phyloP scores from a whole-genome alignment of 306 rosid genomes.

The Inga laurina region DNA sequence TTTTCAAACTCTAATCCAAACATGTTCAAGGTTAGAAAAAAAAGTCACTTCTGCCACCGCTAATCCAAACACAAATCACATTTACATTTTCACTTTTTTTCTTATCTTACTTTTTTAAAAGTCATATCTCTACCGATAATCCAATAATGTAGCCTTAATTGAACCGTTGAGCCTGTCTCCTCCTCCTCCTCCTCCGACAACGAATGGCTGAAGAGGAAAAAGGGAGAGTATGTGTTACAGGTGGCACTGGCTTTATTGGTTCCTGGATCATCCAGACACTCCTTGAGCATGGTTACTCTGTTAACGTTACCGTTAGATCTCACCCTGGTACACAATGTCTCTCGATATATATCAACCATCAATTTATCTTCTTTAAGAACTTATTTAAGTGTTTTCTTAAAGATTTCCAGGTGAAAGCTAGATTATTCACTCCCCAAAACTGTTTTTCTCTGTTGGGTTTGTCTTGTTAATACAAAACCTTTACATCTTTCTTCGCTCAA shows the following conservation, averaged over 20 bases:
- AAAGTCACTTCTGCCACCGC: no score
- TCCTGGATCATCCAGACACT: constrained; percentile 43
- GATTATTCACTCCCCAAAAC: neutral
- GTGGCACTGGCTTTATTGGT: constrained; percentile 41
- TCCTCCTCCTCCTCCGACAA: no score
- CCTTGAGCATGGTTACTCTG: constrained; percentile 40
- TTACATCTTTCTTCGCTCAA: neutral
- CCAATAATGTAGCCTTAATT: no score
- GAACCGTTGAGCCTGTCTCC: neutral
- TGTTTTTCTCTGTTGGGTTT: neutral
- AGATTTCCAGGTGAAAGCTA: neutral
- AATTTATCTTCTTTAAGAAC: neutral
- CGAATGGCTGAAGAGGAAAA: constrained; percentile 6
- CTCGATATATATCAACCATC: no score
- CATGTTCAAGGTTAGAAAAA: no score
- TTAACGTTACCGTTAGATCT: constrained; percentile 37
- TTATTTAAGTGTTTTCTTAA: neutral
- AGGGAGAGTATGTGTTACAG: constrained; percentile 44
- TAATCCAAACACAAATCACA: no score
- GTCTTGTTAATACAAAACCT: neutral
- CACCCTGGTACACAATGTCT: constrained; percentile 19
- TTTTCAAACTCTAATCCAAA: no score
- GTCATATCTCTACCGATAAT: no score
- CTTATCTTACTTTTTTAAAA: no score
- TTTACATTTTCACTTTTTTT: no score